Base-by-base conservation (phyloP, 768 basidiomycete species). In the Neoboletus brunneissimus region DNA sequence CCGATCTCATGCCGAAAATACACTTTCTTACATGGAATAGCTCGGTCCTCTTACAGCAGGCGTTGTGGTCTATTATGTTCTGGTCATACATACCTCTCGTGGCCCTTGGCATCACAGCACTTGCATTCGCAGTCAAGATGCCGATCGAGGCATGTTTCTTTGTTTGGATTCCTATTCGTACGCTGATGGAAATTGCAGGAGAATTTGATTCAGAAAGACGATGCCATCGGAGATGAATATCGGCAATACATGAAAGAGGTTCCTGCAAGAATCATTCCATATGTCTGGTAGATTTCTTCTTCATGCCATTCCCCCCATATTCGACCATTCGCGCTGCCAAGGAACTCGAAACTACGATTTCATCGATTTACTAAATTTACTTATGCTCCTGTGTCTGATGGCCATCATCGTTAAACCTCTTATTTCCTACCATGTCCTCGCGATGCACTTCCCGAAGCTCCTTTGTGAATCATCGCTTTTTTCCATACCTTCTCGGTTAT, bases 71-170 rank as follows among this genome's bases (percentile, higher is more conserved):
- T 2, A 48, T 64, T 18, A 71, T 72, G 61, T 67, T 65, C 32
- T 73, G 72, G 72, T 72, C 72, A 2, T 72, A 69, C 43, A 48
- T 52, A 12, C 68, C 71, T 9, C 53, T 72, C 29, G 56, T 64
- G 1, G 54, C 59, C 10, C 56, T 69, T 37, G 60, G 43, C 15
- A 51, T 66, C 42, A 58, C 53, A 1, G 58, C 60, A 16, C 35
- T 29, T 12, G 62, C 63, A 31, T 63, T 73, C 42, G 62, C 64
- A 1, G 22, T 70, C 46, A 73, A 73, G 54, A 69, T 72, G 40
- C 71, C 68, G 16, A 67, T 73, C n/a, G 72, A 73, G 66, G 72
- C 55, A 44, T 1, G 55, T 48, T 20, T 31, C 35, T 35, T 32
- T 25, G 18, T 18, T 50, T 25, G 15, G 38, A 18, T 32, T 0